Conservation (phyloP, 331 rosid genomes). For the Malus hybrid region DNA sequence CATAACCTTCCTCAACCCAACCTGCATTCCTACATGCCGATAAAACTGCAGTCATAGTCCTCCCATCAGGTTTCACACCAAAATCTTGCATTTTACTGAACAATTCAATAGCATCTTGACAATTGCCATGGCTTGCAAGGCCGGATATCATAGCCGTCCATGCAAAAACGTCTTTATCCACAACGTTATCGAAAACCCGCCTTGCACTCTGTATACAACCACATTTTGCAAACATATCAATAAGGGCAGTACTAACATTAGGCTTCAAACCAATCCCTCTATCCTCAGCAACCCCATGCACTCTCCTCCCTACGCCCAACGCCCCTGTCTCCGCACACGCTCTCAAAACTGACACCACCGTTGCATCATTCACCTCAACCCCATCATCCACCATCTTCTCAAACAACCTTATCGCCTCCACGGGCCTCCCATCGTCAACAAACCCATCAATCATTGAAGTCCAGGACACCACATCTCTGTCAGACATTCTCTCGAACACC, state of each 20-base stretch:
- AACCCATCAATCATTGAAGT: constrained; percentile 37
- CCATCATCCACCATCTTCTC: constrained; percentile 32
- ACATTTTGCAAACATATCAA: constrained; percentile 53
- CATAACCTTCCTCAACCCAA: constrained; percentile 22
- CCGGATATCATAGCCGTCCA: constrained; percentile 57
- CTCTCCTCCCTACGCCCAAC: constrained; percentile 33
- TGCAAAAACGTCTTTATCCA: constrained; percentile 30
- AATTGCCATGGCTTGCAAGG: constrained; percentile 48
- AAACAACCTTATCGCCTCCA: constrained; percentile 34
- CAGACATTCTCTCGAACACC: constrained; percentile 44
- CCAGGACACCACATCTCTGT: constrained; percentile 53
- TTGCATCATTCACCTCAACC: constrained; percentile 32
- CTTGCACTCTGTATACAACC: constrained; percentile 41
- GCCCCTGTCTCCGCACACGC: constrained; percentile 51
- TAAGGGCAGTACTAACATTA: constrained; percentile 36
- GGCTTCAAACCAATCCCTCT: constrained; percentile 5
- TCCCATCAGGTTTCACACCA: constrained; percentile 37
- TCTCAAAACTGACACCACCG: constrained; percentile 34
- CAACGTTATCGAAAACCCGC: constrained; percentile 26
- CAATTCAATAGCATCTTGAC: constrained; percentile 36
- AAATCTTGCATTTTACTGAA: constrained; percentile 30
- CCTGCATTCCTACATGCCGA: constrained; percentile 46
- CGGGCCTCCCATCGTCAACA: constrained; percentile 17
- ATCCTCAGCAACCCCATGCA: constrained; percentile 29
- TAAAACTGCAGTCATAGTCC: constrained; percentile 39